Base-by-base conservation (phyloP, 202 grass and related monocot genomes). In the Schoenoplectus triqueter region DNA sequence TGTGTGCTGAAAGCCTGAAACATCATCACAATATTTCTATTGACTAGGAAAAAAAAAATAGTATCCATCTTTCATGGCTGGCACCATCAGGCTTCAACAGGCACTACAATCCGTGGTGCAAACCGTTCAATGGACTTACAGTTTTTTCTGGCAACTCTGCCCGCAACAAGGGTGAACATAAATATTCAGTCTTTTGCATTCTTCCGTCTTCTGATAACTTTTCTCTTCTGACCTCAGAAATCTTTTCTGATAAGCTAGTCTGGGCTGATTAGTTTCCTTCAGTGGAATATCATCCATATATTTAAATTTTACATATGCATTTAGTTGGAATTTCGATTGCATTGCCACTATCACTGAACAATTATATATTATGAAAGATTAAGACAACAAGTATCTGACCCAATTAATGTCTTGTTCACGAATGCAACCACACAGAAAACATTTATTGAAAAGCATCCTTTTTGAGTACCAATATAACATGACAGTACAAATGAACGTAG, bases 111-210 rank as follows among this genome's bases (percentile, higher is more conserved):
- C 84, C 11, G 89, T 88, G 87, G 95, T 87, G 59, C 81, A 91
- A 64, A 75, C 84, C 56, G 85, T 93, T 44, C 83, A 86, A 14
- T 98, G 95, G 95, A 98, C 95, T 31, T 98, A 98, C 87, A 90
- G 79, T 77, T 50, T 95, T 80, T 88, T 98, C 88, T 98, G 95
- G 95, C 81, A 89, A 21, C 85, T 92, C 81, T 93, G 90, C 77
- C 81, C 91, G 1, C 88, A 84, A 48, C 89, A 95, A 92, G 85
- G 91, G 89, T 97, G 84, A 66, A 10, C 19, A 31, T 84, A 6
- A 51, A 42, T 57, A 66, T 68, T 39, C 45, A 55, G 3, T 52
- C 13, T 64, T 66, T 18, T 21, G 3, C 62, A 14, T 39, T 60
- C 55, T 22, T 51, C 20, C 42, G 1, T 59, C 46, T 56, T 22